Evolutionary conservation across 768 basidiomycete species (phyloP).

Genomic region (Trametes gibbosa): DNA sequence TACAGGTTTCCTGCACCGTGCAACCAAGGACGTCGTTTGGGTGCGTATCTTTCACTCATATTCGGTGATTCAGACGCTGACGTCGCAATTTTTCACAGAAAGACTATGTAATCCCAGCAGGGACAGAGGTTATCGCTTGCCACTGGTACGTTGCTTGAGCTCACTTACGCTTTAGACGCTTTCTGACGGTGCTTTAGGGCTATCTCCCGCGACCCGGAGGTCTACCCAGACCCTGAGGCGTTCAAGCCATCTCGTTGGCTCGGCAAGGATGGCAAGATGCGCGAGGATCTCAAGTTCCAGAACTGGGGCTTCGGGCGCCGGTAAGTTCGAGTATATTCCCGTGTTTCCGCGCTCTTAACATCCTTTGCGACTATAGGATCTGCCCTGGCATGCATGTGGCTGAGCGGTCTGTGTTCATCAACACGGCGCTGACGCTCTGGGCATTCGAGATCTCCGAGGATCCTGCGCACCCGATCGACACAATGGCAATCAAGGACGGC

Average conservation of each 20-base stretch:
- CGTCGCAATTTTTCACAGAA: slow-evolving; percentile 19
- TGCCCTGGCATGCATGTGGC: slow-evolving; percentile 67
- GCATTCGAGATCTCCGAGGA: slow-evolving; percentile 58
- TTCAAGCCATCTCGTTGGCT: slow-evolving; percentile 36
- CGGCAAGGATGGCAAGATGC: slow-evolving; percentile 27
- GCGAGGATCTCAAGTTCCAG: slow-evolving; percentile 31
- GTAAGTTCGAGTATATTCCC: slow-evolving; percentile 15
- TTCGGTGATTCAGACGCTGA: not conserved
- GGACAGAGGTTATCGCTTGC: slow-evolving; percentile 37
- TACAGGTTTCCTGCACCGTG: slow-evolving; percentile 61
- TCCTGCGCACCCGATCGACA: slow-evolving; percentile 54
- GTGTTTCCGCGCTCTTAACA: not conserved
- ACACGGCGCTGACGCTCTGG: slow-evolving; percentile 62
- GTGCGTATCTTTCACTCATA: slow-evolving; percentile 28
- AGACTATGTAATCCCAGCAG: slow-evolving; percentile 40
- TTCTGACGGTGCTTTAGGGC: slow-evolving; percentile 21
- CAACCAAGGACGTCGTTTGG: slow-evolving; percentile 63
- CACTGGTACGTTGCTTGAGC: slow-evolving; percentile 32
- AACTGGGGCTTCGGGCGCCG: slow-evolving; percentile 38
- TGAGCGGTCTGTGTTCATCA: slow-evolving; percentile 56
- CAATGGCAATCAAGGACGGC: slow-evolving; percentile 58
- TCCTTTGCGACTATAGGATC: slow-evolving; percentile 35
- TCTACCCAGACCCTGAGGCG: slow-evolving; percentile 32
- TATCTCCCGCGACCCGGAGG: slow-evolving; percentile 33
- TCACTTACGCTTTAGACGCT: not conserved